These are phyloP conservation scores for Fusarium metavorans DNA, from an alignment of 2,329 filamentous ascomycete genomes.

Conservation along the genomic window DNA sequence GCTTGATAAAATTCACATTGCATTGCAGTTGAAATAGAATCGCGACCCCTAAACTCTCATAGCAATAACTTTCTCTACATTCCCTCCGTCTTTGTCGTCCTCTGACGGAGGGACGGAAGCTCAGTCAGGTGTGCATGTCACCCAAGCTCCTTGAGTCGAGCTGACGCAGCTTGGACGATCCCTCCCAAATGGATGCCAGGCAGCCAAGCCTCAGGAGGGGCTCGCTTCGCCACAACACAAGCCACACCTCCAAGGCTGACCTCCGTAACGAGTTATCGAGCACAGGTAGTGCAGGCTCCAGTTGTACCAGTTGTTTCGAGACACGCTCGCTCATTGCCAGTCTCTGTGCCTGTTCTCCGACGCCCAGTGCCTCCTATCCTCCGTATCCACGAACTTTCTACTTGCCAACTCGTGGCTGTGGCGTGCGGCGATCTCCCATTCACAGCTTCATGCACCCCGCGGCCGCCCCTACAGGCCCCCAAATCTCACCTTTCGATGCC, in stretches of 20 bases:
- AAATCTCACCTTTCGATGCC: slow-evolving; percentile 51
- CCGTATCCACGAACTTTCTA: neutral
- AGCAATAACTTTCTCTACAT: neutral
- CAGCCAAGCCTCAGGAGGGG: slow-evolving; percentile 36
- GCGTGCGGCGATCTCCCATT: slow-evolving; percentile 11
- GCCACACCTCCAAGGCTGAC: slow-evolving; percentile 50
- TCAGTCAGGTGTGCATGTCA: slow-evolving; percentile 30
- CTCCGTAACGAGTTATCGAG: slow-evolving; percentile 40
- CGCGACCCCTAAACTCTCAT: neutral
- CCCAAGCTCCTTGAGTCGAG: slow-evolving; percentile 34
- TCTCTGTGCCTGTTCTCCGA: slow-evolving; percentile 9
- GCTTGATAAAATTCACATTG: neutral
- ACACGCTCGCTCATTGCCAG: slow-evolving; percentile 39
- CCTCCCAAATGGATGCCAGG: slow-evolving; percentile 5
- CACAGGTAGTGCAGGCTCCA: slow-evolving; percentile 46
- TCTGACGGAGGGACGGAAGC: neutral
- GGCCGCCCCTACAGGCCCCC: slow-evolving; percentile 41
- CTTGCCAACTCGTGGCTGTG: slow-evolving; percentile 13
- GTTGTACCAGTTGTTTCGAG: slow-evolving; percentile 36
- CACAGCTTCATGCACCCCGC: slow-evolving; percentile 46
- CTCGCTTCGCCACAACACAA: slow-evolving; percentile 33
- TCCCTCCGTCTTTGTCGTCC: neutral
- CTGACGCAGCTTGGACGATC: slow-evolving; percentile 29
- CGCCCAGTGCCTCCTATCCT: slow-evolving; percentile 1
- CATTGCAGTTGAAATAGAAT: slow-evolving; percentile 5